Base-by-base conservation (phyloP, 2,329 filamentous ascomycete genomes). In the Microdochium trichocladiopsis region DNA sequence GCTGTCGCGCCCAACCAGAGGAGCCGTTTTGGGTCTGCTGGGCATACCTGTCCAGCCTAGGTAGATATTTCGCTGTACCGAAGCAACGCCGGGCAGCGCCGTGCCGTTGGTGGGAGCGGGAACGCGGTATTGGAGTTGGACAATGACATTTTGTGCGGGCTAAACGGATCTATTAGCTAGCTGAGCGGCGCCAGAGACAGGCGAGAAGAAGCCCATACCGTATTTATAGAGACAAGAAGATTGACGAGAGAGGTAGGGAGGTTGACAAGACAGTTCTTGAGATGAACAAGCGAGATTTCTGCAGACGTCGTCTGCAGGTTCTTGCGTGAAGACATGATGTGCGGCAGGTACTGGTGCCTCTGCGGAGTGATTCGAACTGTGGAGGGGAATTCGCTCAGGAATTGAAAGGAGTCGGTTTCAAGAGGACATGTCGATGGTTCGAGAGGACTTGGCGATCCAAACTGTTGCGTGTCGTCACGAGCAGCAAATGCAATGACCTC, bases 1-100 rank as follows among this genome's bases (percentile, higher is more conserved):
- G 1, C 89, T 87, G 64, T 94, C 88, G 59, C 86, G 83, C 52
- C 82, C 79, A 25, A 94, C 83, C 25, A 92, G 78, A 1, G 89
- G 82, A 12, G 85, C 82, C 59, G 88, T 74, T 67, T 84, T 88
- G 64, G 89, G 84, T 77, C 92, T 95, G 75, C 92, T 96, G 58
- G 91, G 88, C 90, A 99, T 95, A 61, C 94, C 94, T 11, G 94
- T 96, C 94, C 94, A 99, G 67, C 94, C 94, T 54, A 95, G 78
- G 66, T 88, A 99, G 61, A 95, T 78, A 48, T 89, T 95, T 63
- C 79, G 82, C 60, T 83, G 81, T 51, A 73, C 70, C 6, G 73
- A 66, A 50, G 75, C 67, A 37, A 74, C 63, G 61, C 75, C 73
- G 24, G 73, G 63, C 58, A 76, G 73, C 49, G 69, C 64, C 50